These are phyloP conservation scores for Nakazawaea siamensis DNA, from an alignment of 805 yeast genomes.

Conservation along the genomic window DNA sequence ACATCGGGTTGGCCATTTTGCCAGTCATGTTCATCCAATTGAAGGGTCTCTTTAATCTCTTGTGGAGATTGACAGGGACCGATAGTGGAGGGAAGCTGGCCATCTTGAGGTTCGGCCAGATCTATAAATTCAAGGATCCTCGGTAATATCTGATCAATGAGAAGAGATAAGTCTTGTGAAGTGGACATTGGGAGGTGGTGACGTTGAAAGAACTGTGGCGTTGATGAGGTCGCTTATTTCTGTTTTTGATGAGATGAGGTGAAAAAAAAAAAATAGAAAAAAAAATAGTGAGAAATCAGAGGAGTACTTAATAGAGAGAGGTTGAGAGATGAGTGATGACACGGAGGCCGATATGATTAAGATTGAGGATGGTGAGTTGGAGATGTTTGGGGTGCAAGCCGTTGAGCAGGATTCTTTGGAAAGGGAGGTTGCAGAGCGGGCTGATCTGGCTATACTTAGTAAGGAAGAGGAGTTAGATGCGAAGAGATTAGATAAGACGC, in stretches of 20 bases:
- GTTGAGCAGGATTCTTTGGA: conserved; percentile 83
- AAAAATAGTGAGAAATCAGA: not conserved
- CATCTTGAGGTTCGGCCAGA: conserved; percentile 24
- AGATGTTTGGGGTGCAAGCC: conserved; percentile 43
- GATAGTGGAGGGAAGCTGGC: conserved; percentile 26
- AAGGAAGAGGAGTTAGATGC: conserved; percentile 69
- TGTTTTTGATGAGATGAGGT: too few species aligned
- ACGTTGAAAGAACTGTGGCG: too few species aligned
- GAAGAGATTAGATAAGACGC: conserved; percentile 65
- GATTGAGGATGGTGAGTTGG: conserved; percentile 15
- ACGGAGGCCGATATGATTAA: not conserved
- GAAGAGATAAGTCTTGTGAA: too few species aligned
- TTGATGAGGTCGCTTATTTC: too few species aligned
- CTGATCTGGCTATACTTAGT: conserved; percentile 49
- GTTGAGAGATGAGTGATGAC: not conserved
- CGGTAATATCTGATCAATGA: conserved; percentile 42
- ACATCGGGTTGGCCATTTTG: conserved; percentile 35
- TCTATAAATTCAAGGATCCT: conserved; percentile 44
- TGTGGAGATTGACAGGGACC: conserved; percentile 46
- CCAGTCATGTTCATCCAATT: conserved; percentile 18
- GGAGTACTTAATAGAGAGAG: not conserved
- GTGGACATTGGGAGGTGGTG: too few species aligned
- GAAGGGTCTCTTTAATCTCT: conserved; percentile 28
- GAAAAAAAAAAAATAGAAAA: too few species aligned
- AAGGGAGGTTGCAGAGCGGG: conserved; percentile 57